Percentiles rank a stretch among this genome's conserved stretches.
Conservation (phyloP, 2,329 filamentous ascomycete genomes). For the Colletotrichum cuscutae region DNA sequence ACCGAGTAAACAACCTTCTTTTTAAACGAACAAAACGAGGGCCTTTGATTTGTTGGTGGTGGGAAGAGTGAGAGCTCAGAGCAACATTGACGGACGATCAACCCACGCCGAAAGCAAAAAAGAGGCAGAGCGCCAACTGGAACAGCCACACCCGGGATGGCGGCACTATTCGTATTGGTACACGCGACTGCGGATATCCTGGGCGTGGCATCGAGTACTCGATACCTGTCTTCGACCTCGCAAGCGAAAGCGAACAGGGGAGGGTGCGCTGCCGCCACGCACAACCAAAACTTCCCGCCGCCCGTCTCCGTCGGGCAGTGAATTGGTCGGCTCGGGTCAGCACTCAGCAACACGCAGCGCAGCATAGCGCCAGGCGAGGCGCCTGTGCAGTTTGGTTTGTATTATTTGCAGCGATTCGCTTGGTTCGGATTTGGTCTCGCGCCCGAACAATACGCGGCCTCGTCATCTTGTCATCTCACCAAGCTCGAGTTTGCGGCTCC, state of each 20-base stretch:
- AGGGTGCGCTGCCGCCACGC: neutral
- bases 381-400: neutral
- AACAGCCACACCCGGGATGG: constrained; percentile 24
- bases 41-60: constrained; percentile 28
- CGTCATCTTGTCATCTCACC: neutral
- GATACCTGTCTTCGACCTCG: neutral
- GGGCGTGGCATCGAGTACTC: neutral
- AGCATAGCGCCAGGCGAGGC: neutral
- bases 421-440: constrained; percentile 9
- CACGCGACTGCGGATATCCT: neutral
- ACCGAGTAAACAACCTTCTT: constrained; percentile 7
- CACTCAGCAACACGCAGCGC: neutral
- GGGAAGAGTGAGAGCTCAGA: constrained; percentile 9
- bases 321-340: neutral
- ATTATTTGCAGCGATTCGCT: constrained; percentile 1
- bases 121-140: constrained; percentile 19
- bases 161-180: neutral
- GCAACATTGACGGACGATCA: constrained; percentile 7
- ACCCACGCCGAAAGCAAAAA: neutral
- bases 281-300: constrained; percentile 10
- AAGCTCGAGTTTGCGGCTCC: neutral
- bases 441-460: constrained; percentile 4
- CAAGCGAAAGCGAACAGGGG: constrained; percentile 12
- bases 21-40: neutral
- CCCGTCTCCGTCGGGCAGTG: constrained; percentile 16